Percentiles rank a stretch among this genome's conserved stretches.
phyloP scores from a whole-genome alignment of 345 rosid species.

The Corymbia maculata region DNA sequence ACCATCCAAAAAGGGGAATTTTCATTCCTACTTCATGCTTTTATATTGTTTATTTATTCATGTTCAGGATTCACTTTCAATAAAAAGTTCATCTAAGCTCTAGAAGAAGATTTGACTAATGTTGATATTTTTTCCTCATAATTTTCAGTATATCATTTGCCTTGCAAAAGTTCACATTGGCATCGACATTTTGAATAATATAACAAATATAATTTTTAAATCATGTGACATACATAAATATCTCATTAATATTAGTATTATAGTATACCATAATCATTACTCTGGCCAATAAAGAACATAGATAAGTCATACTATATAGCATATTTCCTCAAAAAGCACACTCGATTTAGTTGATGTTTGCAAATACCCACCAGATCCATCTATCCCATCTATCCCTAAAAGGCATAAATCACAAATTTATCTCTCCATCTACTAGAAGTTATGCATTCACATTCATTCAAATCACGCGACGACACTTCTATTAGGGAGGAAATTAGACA shows the following conservation, averaged over 20 bases:
- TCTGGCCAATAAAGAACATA: background rate
- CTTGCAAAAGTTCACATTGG: accelerated
- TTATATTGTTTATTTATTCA: too few species aligned
- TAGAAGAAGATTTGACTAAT: background rate
- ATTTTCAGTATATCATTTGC: too few species aligned
- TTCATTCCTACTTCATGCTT: background rate
- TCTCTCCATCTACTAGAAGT: background rate
- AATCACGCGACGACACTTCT: background rate
- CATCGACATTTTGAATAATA: accelerated
- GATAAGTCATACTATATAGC: accelerated
- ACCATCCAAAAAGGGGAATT: accelerated
- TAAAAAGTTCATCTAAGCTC: background rate
- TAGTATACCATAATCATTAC: background rate
- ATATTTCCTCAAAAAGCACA: background rate
- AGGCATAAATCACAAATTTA: background rate
- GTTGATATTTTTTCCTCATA: background rate
- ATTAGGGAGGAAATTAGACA: background rate
- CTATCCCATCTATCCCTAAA: background rate
- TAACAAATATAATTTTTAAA: too few species aligned
- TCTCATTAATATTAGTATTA: accelerated
- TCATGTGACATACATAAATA: accelerated
- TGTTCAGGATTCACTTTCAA: background rate
- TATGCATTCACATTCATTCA: background rate
- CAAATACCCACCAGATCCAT: background rate
- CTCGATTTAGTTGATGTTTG: background rate